Evolutionary conservation across 78 protist species (phyloP), one percentile per base, ranked within the genome.

Genomic region (Protostelium mycophagum): DNA sequence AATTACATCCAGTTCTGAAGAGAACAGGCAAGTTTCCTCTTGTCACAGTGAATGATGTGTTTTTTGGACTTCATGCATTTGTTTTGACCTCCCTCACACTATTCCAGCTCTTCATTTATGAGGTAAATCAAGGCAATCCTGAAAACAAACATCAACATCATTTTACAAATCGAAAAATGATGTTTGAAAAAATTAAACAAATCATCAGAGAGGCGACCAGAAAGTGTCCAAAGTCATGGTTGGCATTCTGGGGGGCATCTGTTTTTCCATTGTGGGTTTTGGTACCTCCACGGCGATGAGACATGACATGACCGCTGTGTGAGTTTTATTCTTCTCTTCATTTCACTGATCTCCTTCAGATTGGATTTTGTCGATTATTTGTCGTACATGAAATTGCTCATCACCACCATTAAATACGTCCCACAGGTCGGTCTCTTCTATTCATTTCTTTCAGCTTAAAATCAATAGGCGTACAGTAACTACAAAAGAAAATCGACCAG

Each of bases 61-160:
- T 28, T 23, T 94, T 94, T 28, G 91, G 93, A 51, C 28, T 94
- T 10, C 94, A 94, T 38, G 96, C 95, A 34, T 0, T 88, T 28
- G n/a, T 92, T 29, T 73, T 83, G n/a, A 83, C 86, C 34, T 34
- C 5, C 31, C 1, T 92, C 38, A 51, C 1, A 34, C 1, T 83
- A 34, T 1, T 0, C 1, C 96, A 94, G 51, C 38, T 85, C 16
- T 84, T 84, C 84, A 83, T 92, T 10, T 94, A 89, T n/a, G n/a
- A n/a, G n/a, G n/a, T n/a, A n/a, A n/a, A n/a, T n/a, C n/a, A n/a
- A n/a, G n/a, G n/a, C n/a, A n/a, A n/a, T n/a, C n/a, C n/a, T n/a
- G n/a, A n/a, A n/a, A n/a, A n/a, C n/a, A n/a, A n/a, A n/a, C n/a
- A n/a, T n/a, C n/a, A n/a, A n/a, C n/a, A n/a, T n/a, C n/a, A n/a